These are phyloP conservation scores for Rhodomyrtus tomentosa DNA, from an alignment of 345 rosid genomes.

Conservation along the genomic window DNA sequence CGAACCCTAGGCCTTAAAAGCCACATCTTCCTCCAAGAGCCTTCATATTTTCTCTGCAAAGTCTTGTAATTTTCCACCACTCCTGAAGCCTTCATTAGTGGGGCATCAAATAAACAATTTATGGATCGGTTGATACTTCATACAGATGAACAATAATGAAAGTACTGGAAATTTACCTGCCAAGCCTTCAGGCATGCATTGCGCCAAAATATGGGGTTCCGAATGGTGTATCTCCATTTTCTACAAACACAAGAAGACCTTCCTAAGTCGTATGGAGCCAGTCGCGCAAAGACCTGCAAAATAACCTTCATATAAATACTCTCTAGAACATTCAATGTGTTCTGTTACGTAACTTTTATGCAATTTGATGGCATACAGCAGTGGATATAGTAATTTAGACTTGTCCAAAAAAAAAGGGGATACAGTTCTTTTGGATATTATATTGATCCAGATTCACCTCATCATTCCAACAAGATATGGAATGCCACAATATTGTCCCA, in stretches of 20 bases:
- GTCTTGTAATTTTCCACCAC: slow-evolving; percentile 66
- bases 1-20: slow-evolving; percentile 83
- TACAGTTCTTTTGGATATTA: neutral
- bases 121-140: neutral
- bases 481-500: neutral
- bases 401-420: neutral
- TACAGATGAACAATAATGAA: neutral
- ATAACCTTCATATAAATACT: neutral
- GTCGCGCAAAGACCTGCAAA: slow-evolving; percentile 69
- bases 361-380: neutral
- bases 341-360: neutral
- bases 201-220: slow-evolving; percentile 89
- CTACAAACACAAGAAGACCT: slow-evolving; percentile 86
- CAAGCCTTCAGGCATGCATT: slow-evolving; percentile 87
- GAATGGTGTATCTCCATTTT: slow-evolving; percentile 88
- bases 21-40: slow-evolving; percentile 99
- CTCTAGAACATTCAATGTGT: neutral
- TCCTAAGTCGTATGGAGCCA: slow-evolving; percentile 78
- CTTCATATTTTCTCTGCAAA: slow-evolving; percentile 70
- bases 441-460: neutral
- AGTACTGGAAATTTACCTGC: slow-evolving; percentile 39
- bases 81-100: slow-evolving; percentile 46
- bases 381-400: neutral
- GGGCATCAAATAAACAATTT: neutral
- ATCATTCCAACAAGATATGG: neutral